phyloP scores from a whole-genome alignment of 2,329 filamentous ascomycete genomes.

The Polychaeton citri region DNA sequence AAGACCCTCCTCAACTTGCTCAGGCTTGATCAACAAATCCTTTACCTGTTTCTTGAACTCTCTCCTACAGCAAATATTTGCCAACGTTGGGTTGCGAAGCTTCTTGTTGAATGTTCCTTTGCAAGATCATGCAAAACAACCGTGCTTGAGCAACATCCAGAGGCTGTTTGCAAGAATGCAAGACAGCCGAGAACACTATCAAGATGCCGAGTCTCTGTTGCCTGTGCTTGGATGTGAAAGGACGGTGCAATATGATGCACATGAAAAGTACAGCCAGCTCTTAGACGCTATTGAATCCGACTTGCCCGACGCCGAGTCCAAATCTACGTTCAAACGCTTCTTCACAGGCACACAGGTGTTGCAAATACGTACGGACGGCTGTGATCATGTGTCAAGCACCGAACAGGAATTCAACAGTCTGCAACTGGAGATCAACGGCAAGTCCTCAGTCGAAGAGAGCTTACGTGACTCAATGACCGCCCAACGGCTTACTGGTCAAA shows the following conservation, averaged over 20 bases:
- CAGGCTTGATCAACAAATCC: slow-evolving; percentile 73
- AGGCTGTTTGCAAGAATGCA: slow-evolving; percentile 78
- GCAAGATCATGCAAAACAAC: slow-evolving; percentile 47
- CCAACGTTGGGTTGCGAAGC: slow-evolving; percentile 76
- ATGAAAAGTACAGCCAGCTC: slow-evolving; percentile 90
- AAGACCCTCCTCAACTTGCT: slow-evolving; percentile 7
- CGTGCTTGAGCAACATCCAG: slow-evolving; percentile 63
- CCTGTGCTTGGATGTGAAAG: slow-evolving; percentile 73
- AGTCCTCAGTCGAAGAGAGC: slow-evolving; percentile 69
- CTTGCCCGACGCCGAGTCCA: slow-evolving; percentile 53
- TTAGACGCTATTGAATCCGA: slow-evolving; percentile 86
- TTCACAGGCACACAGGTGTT: slow-evolving; percentile 88
- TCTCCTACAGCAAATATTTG: slow-evolving; percentile 84
- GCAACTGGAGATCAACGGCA: slow-evolving; percentile 92
- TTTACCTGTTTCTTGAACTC: slow-evolving; percentile 98
- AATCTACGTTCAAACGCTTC: slow-evolving; percentile 62
- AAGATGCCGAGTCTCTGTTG: slow-evolving; percentile 62
- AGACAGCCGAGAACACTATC: slow-evolving; percentile 57
- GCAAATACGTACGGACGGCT: slow-evolving; percentile 79
- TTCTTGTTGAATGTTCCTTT: slow-evolving; percentile 54
- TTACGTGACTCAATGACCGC: slow-evolving; percentile 91
- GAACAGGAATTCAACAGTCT: slow-evolving; percentile 88
- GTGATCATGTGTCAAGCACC: slow-evolving; percentile 80
- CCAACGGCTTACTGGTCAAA: slow-evolving; percentile 91
- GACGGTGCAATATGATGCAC: slow-evolving; percentile 89